A percentile compares a stretch with the other conserved stretches of the same genome.
Conservation (phyloP, 2,329 filamentous ascomycete species). For the Cercospora citrullina region DNA sequence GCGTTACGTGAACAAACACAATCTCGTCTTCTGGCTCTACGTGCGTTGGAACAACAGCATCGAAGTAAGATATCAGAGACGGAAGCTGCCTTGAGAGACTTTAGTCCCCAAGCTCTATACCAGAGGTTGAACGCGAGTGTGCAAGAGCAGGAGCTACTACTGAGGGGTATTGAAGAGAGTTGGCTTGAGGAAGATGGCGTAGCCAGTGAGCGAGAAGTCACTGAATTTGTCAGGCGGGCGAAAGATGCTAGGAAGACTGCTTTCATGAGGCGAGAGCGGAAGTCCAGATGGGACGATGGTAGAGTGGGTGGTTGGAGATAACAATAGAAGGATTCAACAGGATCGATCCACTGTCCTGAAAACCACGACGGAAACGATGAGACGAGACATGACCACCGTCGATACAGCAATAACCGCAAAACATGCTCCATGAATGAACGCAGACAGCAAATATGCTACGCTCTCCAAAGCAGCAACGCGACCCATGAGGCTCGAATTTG, state of each 20-base stretch:
- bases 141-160: slow-evolving; percentile 78
- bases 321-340: neutral
- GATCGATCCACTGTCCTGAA: neutral
- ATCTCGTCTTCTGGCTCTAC: slow-evolving; percentile 76
- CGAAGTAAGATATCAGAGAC: slow-evolving; percentile 83
- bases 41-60: slow-evolving; percentile 91
- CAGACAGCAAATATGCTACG: neutral
- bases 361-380: neutral
- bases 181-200: slow-evolving; percentile 69
- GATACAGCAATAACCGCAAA: neutral
- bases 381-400: neutral
- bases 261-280: slow-evolving; percentile 80
- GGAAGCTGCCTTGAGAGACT: slow-evolving; percentile 79
- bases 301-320: slow-evolving; percentile 91
- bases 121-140: slow-evolving; percentile 74
- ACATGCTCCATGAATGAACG: neutral
- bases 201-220: slow-evolving; percentile 76
- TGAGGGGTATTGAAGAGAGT: slow-evolving; percentile 84
- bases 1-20: slow-evolving; percentile 71
- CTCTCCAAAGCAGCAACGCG: neutral
- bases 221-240: slow-evolving; percentile 80
- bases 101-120: slow-evolving; percentile 84
- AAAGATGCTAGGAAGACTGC: slow-evolving; percentile 76
- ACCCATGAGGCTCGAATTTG: neutral
- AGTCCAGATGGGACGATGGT: slow-evolving; percentile 93